phyloP scores from a whole-genome alignment of 208 protist genomes.

The Naegleria gruberi region DNA sequence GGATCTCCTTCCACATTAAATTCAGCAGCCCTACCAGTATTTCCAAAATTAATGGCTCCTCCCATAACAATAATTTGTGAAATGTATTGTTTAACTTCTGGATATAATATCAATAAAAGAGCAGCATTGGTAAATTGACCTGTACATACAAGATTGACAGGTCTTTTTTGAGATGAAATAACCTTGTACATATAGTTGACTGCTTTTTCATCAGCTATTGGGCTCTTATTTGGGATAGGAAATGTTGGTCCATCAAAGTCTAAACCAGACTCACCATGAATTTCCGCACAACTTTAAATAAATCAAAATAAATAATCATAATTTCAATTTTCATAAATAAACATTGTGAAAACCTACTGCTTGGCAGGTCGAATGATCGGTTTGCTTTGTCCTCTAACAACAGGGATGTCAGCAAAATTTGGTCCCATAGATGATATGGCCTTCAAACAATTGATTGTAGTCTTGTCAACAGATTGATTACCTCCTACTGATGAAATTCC shows the following conservation, averaged over 20 bases:
- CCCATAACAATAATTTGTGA: slow-evolving; percentile 67
- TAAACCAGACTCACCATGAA: slow-evolving; percentile 63
- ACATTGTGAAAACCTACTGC: neutral
- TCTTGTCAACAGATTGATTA: slow-evolving; percentile 69
- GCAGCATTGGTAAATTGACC: slow-evolving; percentile 70
- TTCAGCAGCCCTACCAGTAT: slow-evolving; percentile 54
- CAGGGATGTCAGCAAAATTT: slow-evolving; percentile 38
- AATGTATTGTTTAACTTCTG: slow-evolving; percentile 56
- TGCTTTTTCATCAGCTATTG: slow-evolving; percentile 19
- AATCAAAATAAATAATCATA: neutral
- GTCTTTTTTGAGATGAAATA: neutral
- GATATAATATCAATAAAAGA: slow-evolving; percentile 55
- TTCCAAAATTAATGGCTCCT: slow-evolving; percentile 52
- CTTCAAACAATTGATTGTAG: slow-evolving; percentile 53
- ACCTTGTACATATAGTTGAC: slow-evolving; percentile 16
- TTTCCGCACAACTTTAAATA: slow-evolving; percentile 36
- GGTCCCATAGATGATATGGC: slow-evolving; percentile 43
- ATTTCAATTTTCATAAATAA: neutral
- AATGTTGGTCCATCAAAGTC: slow-evolving; percentile 39
- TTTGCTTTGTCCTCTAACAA: slow-evolving; percentile 42
- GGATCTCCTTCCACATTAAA: slow-evolving; percentile 66
- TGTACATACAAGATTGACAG: slow-evolving; percentile 38
- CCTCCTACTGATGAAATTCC: slow-evolving; percentile 65
- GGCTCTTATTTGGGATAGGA: neutral
- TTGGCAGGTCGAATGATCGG: slow-evolving; percentile 4